Evolutionary conservation across 2,329 filamentous ascomycete species (phyloP).

Genomic region (Aspergillus glaucus): DNA sequence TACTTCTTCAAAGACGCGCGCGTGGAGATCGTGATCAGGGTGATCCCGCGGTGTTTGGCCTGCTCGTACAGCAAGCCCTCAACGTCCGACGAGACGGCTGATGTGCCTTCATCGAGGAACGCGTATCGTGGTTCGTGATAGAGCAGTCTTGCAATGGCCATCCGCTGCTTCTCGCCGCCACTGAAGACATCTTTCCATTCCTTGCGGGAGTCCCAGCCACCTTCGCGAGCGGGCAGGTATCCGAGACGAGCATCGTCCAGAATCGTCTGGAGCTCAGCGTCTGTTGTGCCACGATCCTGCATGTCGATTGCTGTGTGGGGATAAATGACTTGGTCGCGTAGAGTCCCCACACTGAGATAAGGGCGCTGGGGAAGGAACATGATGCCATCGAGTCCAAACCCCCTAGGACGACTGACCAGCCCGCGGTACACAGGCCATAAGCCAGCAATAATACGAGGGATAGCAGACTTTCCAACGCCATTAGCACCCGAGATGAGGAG

Average conservation of each 20-base stretch:
- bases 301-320: conserved; percentile 93
- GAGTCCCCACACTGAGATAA: conserved; percentile 83
- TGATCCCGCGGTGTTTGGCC: conserved; percentile 89
- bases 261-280: conserved; percentile 69
- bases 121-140: conserved; percentile 95
- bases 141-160: conserved; percentile 81
- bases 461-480: conserved; percentile 86
- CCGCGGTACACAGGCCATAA: conserved; percentile 96
- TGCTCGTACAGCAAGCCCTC: conserved; percentile 90
- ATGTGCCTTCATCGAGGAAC: conserved; percentile 92
- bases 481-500: conserved; percentile 92
- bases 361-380: conserved; percentile 97
- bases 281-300: conserved; percentile 70
- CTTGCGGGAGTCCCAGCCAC: conserved; percentile 93
- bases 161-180: conserved; percentile 93
- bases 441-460: conserved; percentile 79
- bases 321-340: conserved; percentile 96
- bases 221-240: conserved; percentile 85
- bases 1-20: conserved; percentile 92
- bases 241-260: conserved; percentile 80
- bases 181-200: conserved; percentile 99
- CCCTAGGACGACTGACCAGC: conserved; percentile 78
- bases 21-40: conserved; percentile 91
- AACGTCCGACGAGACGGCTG: conserved; percentile 87
- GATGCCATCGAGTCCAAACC: conserved; percentile 77